A percentile compares a stretch with the other conserved stretches of the same genome.
These are phyloP conservation scores for Pleurotus tuoliensis DNA, from an alignment of 768 basidiomycete species.

Conservation along the genomic window DNA sequence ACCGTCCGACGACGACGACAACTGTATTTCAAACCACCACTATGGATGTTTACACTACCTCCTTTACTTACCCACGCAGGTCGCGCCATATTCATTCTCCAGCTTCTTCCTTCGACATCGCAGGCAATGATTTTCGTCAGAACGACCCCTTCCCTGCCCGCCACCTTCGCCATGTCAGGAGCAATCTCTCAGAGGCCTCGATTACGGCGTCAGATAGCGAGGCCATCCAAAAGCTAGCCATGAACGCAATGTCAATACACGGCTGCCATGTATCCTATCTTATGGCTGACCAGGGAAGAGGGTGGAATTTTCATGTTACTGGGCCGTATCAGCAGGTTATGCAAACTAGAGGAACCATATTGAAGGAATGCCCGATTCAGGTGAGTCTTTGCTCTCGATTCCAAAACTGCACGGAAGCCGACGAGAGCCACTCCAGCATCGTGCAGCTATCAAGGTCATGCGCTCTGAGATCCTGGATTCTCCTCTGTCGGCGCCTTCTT, in stretches of 20 bases:
- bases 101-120: conserved; percentile 62
- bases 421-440: conserved; percentile 47
- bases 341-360: conserved; percentile 80
- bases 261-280: conserved; percentile 83
- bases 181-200: conserved; percentile 32
- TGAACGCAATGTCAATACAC: conserved; percentile 77
- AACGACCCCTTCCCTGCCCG: conserved; percentile 29
- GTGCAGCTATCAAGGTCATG: conserved; percentile 83
- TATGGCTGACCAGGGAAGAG: conserved; percentile 63
- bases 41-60: conserved; percentile 96
- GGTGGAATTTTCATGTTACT: conserved; percentile 88
- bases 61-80: conserved; percentile 88
- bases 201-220: conserved; percentile 49
- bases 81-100: conserved; percentile 65
- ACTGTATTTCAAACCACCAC: conserved; percentile 17
- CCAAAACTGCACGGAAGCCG: too few relatives aligned
- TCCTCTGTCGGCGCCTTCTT: conserved; percentile 67
- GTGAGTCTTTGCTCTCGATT: conserved; percentile 32
- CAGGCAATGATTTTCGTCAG: conserved; percentile 41
- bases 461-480: conserved; percentile 92
- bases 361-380: conserved; percentile 87
- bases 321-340: conserved; percentile 93
- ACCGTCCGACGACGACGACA: not conserved
- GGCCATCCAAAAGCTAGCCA: conserved; percentile 72
- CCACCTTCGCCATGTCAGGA: conserved; percentile 34